Percentiles rank a stretch among this genome's conserved stretches.
phyloP scores from a whole-genome alignment of 225 moss, liverwort and hornwort genomes.

The Takakia lepidozioides region DNA sequence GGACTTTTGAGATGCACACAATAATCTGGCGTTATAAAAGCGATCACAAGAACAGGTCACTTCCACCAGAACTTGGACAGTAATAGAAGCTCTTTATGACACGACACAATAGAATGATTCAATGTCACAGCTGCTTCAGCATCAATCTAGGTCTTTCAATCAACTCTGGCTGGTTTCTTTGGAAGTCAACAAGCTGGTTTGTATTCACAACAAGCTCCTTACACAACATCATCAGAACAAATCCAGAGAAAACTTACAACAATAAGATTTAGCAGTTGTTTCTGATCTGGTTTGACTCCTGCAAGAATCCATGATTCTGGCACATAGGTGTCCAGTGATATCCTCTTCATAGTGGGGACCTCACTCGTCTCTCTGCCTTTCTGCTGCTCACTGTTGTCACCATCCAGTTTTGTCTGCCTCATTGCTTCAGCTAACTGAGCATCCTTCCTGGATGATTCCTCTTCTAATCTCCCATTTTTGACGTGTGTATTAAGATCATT shows the following conservation, averaged over 20 bases:
- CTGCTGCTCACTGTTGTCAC: conserved; percentile 16
- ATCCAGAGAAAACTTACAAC: conserved; percentile 50
- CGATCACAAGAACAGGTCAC: no score
- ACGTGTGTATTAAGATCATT: conserved; percentile 15
- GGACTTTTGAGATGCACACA: no score
- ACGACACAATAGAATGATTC: background rate
- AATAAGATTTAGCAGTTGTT: conserved; percentile 83
- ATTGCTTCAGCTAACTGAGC: conserved; percentile 32
- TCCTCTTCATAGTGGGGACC: conserved; percentile 2
- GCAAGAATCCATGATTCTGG: conserved; percentile 89
- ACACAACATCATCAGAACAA: no score
- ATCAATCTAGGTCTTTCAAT: conserved; percentile 1
- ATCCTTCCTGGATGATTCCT: conserved; percentile 16
- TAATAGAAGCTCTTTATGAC: no score
- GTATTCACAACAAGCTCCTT: background rate
- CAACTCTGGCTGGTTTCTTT: no score
- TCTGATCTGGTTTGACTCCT: conserved; percentile 45
- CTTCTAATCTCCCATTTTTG: conserved; percentile 23
- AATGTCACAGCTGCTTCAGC: background rate
- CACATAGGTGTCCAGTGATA: conserved; percentile 33
- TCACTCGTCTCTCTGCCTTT: conserved; percentile 12
- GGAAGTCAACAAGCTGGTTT: conserved; percentile 4
- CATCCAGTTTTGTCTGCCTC: conserved; percentile 32
- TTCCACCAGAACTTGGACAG: no score
- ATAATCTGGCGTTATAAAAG: no score